Evolutionary conservation across 805 yeast species (phyloP), one percentile per base, ranked within the genome.

Genomic region (Pichia californica): DNA sequence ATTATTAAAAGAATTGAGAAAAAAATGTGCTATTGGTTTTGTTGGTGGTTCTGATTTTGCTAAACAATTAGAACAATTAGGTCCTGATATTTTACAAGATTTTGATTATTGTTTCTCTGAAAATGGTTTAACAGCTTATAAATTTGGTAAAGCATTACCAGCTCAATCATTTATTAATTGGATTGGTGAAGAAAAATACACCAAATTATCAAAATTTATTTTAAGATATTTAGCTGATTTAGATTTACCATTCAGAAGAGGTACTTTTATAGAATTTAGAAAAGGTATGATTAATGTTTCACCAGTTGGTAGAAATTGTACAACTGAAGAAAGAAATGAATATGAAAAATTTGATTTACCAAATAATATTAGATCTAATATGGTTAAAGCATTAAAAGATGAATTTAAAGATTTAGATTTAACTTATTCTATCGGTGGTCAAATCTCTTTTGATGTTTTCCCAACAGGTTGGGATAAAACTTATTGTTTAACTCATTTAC

Each of bases 401-500:
- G 77, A 81, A 60, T 93, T 93, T 76, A 67, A 91, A 45, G 91
- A 89, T 67, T 73, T 73, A 59, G 84, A 83, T 44, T 77, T 93
- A 62, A 91, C 98, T 54, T 93, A 84, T 77, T 93, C 99, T 47
- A 93, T 93, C 53, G 99, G 99, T 68, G 99, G 99, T 57, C 98
- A 93, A 77, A 93, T 93, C 66, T 91, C 98, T 29, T 93, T 93
- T 60, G 99, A 93, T 62, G 98, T 93, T 52, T 93, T 93, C 91
- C 99, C 99, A 73, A 87, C 96, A 52, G 99, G 99, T 62, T 93
- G 99, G 99, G 99, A 93, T 71, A 93, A 93, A 79, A 93, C 99
- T 50, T 93, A 91, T 74, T 87, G 95, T 69, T 78, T 93, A 64
- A 88, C 83, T 69, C 99, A 91, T 69, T 89, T 93, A 57, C 87